Conservation (phyloP, 179 eudicot genomes). For the Patellifolia procumbens region DNA sequence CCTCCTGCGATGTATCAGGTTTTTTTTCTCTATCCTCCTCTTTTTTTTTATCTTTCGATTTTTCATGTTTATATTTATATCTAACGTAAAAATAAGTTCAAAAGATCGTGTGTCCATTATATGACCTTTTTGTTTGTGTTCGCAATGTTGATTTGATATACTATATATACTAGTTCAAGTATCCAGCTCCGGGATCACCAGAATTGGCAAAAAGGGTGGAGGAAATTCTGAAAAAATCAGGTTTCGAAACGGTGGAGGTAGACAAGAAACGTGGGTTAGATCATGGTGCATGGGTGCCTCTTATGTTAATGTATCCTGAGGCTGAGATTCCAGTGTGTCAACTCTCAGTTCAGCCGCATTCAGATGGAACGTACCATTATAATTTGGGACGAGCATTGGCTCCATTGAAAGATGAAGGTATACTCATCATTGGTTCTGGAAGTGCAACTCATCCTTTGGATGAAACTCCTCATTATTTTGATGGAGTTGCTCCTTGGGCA, state of each 20-base stretch:
- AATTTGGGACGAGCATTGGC: conserved; percentile 58
- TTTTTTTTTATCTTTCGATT: not conserved
- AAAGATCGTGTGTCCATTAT: not conserved
- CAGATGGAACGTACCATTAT: conserved; percentile 50
- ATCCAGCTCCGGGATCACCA: conserved; percentile 78
- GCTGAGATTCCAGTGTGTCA: conserved; percentile 66
- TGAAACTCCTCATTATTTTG: conserved; percentile 17
- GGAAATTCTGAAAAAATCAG: conserved; percentile 44
- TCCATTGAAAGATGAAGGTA: conserved; percentile 56
- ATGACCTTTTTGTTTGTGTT: too few species aligned
- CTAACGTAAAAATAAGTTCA: too few species aligned
- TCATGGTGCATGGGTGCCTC: conserved; percentile 73
- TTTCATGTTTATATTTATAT: not conserved
- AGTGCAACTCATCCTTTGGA: conserved; percentile 67
- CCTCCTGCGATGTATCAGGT: conserved; percentile 59
- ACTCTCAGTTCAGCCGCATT: conserved; percentile 48
- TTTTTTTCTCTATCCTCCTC: not conserved
- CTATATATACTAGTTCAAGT: conserved; percentile 44
- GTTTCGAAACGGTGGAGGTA: conserved; percentile 36
- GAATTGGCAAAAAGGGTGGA: conserved; percentile 54
- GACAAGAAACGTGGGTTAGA: conserved; percentile 59
- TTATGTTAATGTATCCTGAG: conserved; percentile 71
- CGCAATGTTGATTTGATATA: too few species aligned
- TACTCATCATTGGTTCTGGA: conserved; percentile 73
- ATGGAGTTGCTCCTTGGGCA: conserved; percentile 54